These are phyloP conservation scores for Punctularia strigosozonata DNA, from an alignment of 768 basidiomycete genomes.

Conservation along the genomic window DNA sequence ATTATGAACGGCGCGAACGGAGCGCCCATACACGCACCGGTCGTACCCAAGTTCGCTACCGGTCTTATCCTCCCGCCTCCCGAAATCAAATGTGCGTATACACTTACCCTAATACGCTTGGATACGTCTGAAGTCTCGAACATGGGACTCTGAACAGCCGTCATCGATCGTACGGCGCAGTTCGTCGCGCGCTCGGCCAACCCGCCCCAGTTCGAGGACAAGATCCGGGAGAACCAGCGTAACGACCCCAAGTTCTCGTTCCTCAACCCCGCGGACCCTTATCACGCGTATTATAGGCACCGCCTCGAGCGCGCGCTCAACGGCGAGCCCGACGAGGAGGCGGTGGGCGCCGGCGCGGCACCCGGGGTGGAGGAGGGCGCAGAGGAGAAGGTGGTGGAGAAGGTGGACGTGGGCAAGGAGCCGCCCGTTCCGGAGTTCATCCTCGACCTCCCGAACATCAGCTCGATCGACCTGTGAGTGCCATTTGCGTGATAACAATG, in stretches of 20 bases:
- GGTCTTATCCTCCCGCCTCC: constrained; percentile 94
- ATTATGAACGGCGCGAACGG: constrained; percentile 27
- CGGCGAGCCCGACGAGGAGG: constrained; percentile 63
- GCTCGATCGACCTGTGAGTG: constrained; percentile 83
- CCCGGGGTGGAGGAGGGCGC: constrained; percentile 12
- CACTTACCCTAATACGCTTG: no score
- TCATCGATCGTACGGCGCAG: constrained; percentile 89
- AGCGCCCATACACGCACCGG: constrained; percentile 16
- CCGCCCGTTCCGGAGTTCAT: constrained; percentile 78
- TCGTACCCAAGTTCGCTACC: constrained; percentile 41
- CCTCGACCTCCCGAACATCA: constrained; percentile 79
- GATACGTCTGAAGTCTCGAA: no score
- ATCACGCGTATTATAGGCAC: constrained; percentile 96
- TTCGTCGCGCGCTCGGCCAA: constrained; percentile 92
- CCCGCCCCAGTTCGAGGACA: constrained; percentile 88
- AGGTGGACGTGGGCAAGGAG: constrained; percentile 56
- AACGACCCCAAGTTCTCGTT: constrained; percentile 98
- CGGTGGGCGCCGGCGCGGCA: constrained; percentile 13
- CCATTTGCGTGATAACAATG: neutral
- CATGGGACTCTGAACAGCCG: constrained; percentile 51
- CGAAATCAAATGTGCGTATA: constrained; percentile 86
- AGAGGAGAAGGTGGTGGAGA: constrained; percentile 6
- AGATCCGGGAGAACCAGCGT: constrained; percentile 93
- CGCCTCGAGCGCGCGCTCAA: constrained; percentile 73
- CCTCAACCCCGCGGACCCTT: constrained; percentile 92